phyloP scores from a whole-genome alignment of 768 basidiomycete species.

The Trametes meyenii region DNA sequence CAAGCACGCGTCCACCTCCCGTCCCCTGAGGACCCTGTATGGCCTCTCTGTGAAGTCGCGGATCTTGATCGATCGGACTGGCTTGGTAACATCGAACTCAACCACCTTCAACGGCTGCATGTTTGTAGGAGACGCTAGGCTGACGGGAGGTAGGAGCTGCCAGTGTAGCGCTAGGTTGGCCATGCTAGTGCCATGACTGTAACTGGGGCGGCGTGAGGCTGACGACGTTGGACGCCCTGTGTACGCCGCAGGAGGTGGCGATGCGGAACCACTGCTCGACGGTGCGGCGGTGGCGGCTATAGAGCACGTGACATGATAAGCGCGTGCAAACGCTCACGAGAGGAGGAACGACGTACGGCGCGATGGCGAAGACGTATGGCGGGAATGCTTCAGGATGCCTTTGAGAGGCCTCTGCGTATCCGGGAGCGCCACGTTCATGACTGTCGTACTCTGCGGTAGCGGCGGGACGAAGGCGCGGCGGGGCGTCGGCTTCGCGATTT shows the following conservation, averaged over 20 bases:
- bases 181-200: no score
- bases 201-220: not conserved
- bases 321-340: not conserved
- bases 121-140: not conserved
- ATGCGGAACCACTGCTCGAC: not conserved
- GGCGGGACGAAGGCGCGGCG: constrained; percentile 15
- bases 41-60: constrained; percentile 15
- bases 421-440: constrained; percentile 12
- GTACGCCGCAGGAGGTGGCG: not conserved
- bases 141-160: constrained; percentile 23
- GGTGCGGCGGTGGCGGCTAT: constrained; percentile 9
- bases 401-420: constrained; percentile 11
- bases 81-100: constrained; percentile 22
- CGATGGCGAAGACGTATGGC: constrained; percentile 5
- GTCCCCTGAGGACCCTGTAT: not conserved
- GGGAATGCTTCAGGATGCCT: constrained; percentile 15
- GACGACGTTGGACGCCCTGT: not conserved
- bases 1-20: not conserved
- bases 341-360: constrained; percentile 8
- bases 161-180: constrained; percentile 21
- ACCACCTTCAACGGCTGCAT: constrained; percentile 5
- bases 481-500: constrained; percentile 21
- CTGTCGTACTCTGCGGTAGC: constrained; percentile 1
- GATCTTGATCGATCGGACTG: constrained; percentile 7
- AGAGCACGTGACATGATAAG: constrained; percentile 1